Conservation (phyloP, 345 rosid species). For the Carallia pectinifolia region DNA sequence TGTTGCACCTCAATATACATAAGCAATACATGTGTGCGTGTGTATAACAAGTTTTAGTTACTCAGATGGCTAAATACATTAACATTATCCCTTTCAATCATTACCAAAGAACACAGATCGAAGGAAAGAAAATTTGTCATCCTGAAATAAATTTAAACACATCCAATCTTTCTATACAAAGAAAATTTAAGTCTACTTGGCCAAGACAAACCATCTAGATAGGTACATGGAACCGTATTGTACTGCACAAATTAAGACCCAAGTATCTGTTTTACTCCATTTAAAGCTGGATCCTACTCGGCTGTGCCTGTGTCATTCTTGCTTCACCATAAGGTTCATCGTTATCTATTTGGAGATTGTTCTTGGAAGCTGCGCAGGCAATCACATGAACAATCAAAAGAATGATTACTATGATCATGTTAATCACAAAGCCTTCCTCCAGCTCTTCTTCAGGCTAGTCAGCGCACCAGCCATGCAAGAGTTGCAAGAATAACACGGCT, state of each 20-base stretch:
- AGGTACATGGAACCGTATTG: no score
- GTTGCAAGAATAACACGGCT: constrained; percentile 66
- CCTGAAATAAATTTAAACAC: not conserved
- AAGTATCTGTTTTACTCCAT: not conserved
- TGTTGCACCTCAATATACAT: not conserved
- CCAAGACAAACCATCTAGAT: no score
- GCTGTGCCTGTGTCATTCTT: constrained; percentile 71
- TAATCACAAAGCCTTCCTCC: constrained; percentile 92
- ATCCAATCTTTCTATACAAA: not conserved
- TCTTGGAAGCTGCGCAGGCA: constrained; percentile 72
- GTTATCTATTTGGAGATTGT: constrained; percentile 74
- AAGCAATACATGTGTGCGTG: no score
- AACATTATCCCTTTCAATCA: not conserved
- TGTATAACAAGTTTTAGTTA: not conserved
- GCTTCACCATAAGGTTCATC: constrained; percentile 76
- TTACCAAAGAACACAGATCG: not conserved
- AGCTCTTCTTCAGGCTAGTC: constrained; percentile 78
- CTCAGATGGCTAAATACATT: not conserved
- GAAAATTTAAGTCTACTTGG: constrained; percentile 11
- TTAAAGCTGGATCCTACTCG: constrained; percentile 39
- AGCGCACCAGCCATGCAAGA: constrained; percentile 95
- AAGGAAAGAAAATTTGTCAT: not conserved
- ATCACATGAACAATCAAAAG: constrained; percentile 74
- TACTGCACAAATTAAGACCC: no score
- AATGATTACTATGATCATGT: constrained; percentile 70